Percentiles rank a stretch among this genome's conserved stretches.
These are phyloP conservation scores for Sisymbrium altissimum DNA, from an alignment of 345 rosid genomes.

Conservation along the genomic window DNA sequence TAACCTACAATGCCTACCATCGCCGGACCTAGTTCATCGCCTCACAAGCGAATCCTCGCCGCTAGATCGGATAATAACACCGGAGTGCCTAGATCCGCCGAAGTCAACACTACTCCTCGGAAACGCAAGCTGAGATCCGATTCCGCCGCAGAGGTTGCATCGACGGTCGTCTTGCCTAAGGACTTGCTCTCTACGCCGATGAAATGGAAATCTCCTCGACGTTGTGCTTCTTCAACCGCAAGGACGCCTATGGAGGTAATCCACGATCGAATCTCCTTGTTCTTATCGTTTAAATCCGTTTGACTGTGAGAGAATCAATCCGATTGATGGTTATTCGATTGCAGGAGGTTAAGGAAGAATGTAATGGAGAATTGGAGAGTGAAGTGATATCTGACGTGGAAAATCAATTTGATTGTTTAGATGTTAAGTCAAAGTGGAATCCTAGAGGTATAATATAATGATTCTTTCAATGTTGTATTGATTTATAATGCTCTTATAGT, in stretches of 20 bases:
- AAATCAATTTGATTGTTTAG: constrained; percentile 25
- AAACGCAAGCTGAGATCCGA: constrained; percentile 59
- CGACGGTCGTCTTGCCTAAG: background rate
- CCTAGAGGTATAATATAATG: constrained; percentile 55
- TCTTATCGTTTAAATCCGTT: background rate
- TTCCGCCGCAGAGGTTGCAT: constrained; percentile 14
- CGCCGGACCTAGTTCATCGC: constrained; percentile 42
- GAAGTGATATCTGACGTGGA: constrained; percentile 27
- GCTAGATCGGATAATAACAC: constrained; percentile 28
- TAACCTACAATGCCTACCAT: constrained; percentile 57
- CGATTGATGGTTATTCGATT: background rate
- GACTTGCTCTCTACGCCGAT: constrained; percentile 30
- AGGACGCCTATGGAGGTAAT: constrained; percentile 18
- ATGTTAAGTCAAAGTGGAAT: constrained; percentile 47
- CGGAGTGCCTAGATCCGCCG: constrained; percentile 33
- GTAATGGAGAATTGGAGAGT: background rate
- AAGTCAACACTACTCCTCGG: constrained; percentile 41
- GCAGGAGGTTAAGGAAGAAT: constrained; percentile 36
- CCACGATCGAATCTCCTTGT: background rate
- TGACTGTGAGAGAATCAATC: background rate
- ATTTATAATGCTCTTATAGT: background rate
- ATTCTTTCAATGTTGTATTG: background rate
- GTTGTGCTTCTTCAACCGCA: constrained; percentile 39
- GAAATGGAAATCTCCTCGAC: constrained; percentile 56
- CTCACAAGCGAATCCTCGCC: constrained; percentile 31